Evolutionary conservation across 805 yeast genomes (phyloP), one percentile per base, ranked within the genome.

Genomic region (Teunomyces atbi): DNA sequence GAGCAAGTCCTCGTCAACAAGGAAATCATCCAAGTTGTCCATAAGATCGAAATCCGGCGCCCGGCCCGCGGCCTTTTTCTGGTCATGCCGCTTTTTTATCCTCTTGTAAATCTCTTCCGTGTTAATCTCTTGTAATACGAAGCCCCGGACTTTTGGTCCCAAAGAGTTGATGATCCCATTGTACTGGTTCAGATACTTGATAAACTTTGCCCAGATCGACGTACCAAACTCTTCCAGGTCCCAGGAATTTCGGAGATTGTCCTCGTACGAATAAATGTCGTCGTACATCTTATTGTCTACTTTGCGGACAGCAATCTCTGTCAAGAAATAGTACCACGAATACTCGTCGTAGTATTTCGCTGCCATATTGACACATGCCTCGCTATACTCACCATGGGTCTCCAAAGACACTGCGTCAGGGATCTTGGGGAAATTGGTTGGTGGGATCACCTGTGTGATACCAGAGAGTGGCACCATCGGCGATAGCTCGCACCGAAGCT

Each of bases 221-320:
- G 54, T 52, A 5, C 50, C 49, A 46, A 66, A 68, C 19, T 52
- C 47, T 0, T 53, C 49, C 34, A 49, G 54, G 34, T 62, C 68
- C 67, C 72, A 68, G 4, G 47, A 32, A 5, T 36, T 37, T 5
- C 48, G 39, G 5, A 44, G 28, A 2, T 39, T 33, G 6, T 49
- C 40, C 18, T 51, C 56, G 28, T 47, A 48, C 0, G 62, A 49
- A 46, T 56, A 67, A 7, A 66, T 40, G 27, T 70, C 73, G 48
- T 68, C 67, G 46, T 52, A 65, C 57, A 70, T 53, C 21, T 50
- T 56, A 52, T 70, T 70, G 46, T 69, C 76, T 15, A 69, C 60
- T 52, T 69, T 69, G 23, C 74, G 52, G 15, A 68, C 65, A 0
- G 76, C 76, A 5, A 67, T 59, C 47, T 70, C 76, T 0, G 73